A percentile compares a stretch with the other conserved stretches of the same genome.
phyloP scores from a whole-genome alignment of 1,284 basidiomycete genomes.

The Irpex sp. region DNA sequence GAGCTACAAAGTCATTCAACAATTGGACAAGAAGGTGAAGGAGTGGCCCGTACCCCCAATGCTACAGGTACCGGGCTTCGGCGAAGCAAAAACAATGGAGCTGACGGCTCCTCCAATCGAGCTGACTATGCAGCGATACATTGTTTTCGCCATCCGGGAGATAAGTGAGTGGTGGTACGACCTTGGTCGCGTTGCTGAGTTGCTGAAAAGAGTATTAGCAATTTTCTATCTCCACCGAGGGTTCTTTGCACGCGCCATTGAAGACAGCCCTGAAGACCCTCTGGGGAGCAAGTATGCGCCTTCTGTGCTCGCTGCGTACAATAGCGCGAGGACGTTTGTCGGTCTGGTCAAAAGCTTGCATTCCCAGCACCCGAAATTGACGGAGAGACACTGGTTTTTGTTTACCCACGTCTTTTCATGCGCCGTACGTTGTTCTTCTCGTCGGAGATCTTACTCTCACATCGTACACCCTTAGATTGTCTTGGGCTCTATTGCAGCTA shows the following conservation, averaged over 20 bases:
- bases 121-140: conserved; percentile 62
- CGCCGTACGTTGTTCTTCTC: conserved; percentile 42
- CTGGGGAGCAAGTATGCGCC: conserved; percentile 65
- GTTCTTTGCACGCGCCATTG: conserved; percentile 66
- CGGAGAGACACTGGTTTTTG: conserved; percentile 69
- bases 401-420: conserved; percentile 74
- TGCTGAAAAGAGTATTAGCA: conserved; percentile 32
- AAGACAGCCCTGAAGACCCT: conserved; percentile 57
- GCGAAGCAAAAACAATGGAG: conserved; percentile 41
- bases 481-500: conserved; percentile 62
- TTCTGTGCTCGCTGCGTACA: conserved; percentile 66
- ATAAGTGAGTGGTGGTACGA: conserved; percentile 44
- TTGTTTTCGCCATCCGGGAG: conserved; percentile 60
- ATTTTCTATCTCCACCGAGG: conserved; percentile 72
- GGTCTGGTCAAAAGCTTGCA: conserved; percentile 59
- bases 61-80: conserved; percentile 61
- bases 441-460: background rate
- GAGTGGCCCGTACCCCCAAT: conserved; percentile 61
- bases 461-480: conserved; percentile 47
- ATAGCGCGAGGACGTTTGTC: conserved; percentile 64
- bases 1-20: conserved; percentile 55
- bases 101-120: conserved; percentile 45
- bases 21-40: conserved; percentile 61
- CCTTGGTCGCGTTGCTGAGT: conserved; percentile 1
- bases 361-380: conserved; percentile 59